A percentile compares a stretch with the other conserved stretches of the same genome.
Evolutionary conservation across 495 filamentous ascomycete genomes (phyloP).

Genomic region (Penicillium ucsense): DNA sequence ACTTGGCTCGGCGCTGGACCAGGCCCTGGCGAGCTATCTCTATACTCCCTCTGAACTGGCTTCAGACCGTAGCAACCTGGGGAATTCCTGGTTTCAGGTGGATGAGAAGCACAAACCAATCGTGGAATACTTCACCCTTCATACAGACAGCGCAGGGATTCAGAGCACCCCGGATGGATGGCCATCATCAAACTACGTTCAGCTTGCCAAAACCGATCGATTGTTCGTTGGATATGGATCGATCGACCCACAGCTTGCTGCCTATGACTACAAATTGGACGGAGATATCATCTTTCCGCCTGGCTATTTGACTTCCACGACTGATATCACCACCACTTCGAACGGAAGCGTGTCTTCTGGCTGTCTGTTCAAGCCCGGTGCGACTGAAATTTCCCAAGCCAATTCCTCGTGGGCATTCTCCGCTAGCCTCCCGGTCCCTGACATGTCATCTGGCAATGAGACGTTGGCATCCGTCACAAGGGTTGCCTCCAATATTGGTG

Average conservation of each 20-base stretch:
- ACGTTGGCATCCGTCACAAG: slow-evolving; percentile 22
- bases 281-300: slow-evolving; percentile 34
- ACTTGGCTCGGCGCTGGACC: slow-evolving; percentile 25
- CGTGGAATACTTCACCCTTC: slow-evolving; percentile 41
- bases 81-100: slow-evolving; percentile 48
- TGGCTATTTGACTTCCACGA: slow-evolving; percentile 22
- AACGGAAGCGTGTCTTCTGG: slow-evolving; percentile 35
- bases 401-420: slow-evolving; percentile 53
- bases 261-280: slow-evolving; percentile 39
- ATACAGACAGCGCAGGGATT: slow-evolving; percentile 20
- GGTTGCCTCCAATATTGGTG: slow-evolving; percentile 32
- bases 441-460: slow-evolving; percentile 20
- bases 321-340: slow-evolving; percentile 15
- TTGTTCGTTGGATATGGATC: slow-evolving; percentile 45
- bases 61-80: slow-evolving; percentile 44
- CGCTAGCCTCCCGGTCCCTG: slow-evolving; percentile 18
- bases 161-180: slow-evolving; percentile 52
- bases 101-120: slow-evolving; percentile 35
- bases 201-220: slow-evolving; percentile 39
- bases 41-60: slow-evolving; percentile 42
- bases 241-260: slow-evolving; percentile 46
- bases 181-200: slow-evolving; percentile 49
- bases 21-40: slow-evolving; percentile 36
- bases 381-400: slow-evolving; percentile 23
- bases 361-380: slow-evolving; percentile 40